phyloP scores from a whole-genome alignment of 2,329 filamentous ascomycete genomes.

The Nothophoma quercina region DNA sequence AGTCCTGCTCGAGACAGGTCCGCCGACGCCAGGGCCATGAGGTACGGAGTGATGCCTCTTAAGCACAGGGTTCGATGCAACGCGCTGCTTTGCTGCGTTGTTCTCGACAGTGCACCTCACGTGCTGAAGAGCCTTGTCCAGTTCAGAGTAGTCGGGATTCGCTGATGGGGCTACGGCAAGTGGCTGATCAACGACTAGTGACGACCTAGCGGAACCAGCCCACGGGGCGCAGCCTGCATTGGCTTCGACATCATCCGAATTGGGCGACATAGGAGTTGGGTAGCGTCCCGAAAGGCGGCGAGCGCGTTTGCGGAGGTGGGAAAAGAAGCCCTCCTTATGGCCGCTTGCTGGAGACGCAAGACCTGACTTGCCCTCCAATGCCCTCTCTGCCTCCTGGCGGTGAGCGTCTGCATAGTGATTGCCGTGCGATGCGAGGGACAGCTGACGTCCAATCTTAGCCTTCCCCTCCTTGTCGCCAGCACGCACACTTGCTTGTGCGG shows the following conservation, averaged over 20 bases:
- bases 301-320: constrained; percentile 91
- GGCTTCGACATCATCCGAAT: constrained; percentile 88
- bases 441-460: constrained; percentile 88
- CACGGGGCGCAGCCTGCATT: constrained; percentile 90
- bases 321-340: constrained; percentile 97
- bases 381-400: constrained; percentile 88
- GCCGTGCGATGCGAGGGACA: constrained; percentile 89
- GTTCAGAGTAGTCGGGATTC: constrained; percentile 63
- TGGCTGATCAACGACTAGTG: constrained; percentile 72
- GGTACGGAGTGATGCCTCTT: constrained; percentile 60
- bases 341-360: constrained; percentile 78
- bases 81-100: constrained; percentile 46
- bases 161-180: constrained; percentile 56
- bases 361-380: constrained; percentile 81
- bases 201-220: constrained; percentile 80
- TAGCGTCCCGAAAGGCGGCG: constrained; percentile 91
- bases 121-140: constrained; percentile 68
- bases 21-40: constrained; percentile 45
- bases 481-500: constrained; percentile 80
- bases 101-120: constrained; percentile 66
- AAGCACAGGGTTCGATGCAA: constrained; percentile 55
- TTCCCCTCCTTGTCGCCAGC: constrained; percentile 67
- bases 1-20: constrained; percentile 80
- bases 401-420: constrained; percentile 93
- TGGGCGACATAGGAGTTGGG: constrained; percentile 79